Evolutionary conservation across 352 stramenopile species (phyloP), one percentile per base, ranked within the genome.

Genomic region (Globisporangium barbulae): DNA sequence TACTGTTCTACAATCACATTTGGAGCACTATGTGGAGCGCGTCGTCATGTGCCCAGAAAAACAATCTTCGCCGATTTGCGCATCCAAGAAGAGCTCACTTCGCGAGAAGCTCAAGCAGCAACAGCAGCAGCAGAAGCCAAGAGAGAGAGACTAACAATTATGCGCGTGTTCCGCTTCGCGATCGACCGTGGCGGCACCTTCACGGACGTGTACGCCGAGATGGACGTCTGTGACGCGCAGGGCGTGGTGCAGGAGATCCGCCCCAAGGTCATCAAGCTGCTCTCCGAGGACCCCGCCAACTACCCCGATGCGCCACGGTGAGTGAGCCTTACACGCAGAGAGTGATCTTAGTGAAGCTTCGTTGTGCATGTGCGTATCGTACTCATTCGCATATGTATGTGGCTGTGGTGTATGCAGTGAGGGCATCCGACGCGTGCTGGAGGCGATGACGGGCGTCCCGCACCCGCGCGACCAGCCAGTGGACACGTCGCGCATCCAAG

Each of bases 151-250:
- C 10, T 49, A 17, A 42, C 8, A 2, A 59, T 3, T 21, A 79
- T 73, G 74, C 76, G 87, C 41, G 76, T 85, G n/a, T 93, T 98
- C 69, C 91, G 96, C 72, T 98, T 99, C 70, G 85, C 91, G 53
- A 99, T 99, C 68, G 97, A 99, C 75, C 94, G 96, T 63, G 94
- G 97, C 62, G 91, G 95, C 31, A 99, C 97, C 39, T 99, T 99
- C 79, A 99, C 97, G 22, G 97, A 99, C 72, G 85, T 99, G n/a
- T 98, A 98, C 66, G 96, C 93, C 31, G 90, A 94, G 75, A 91
- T 98, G 64, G 89, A 97, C 62, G 83, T 92, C 30, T 55, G 88
- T 22, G 80, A 97, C 70, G 70, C 68, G 10, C 39, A 71, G 30
- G 76, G 81, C 21, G 21, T 61, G 39, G 72, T 90, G 39, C 68